Conservation (phyloP, 148 eudicot species). For the Spergularia bocconei region DNA sequence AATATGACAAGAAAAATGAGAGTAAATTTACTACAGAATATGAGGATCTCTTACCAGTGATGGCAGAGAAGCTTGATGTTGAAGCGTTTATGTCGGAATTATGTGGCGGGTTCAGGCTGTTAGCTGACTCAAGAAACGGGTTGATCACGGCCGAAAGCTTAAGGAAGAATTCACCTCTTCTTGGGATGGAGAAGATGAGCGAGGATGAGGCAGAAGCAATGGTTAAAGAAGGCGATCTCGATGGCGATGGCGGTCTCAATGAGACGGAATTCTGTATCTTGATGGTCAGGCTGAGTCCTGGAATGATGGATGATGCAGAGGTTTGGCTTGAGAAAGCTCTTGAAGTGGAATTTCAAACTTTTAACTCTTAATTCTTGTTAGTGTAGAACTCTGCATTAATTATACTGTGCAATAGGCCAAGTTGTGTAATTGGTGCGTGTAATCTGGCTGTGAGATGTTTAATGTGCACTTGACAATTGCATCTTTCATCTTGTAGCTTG, state of each 20-base stretch:
- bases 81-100: constrained; percentile 33
- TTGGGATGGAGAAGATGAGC: constrained; percentile 33
- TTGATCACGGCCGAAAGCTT: constrained; percentile 34
- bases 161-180: constrained; percentile 31
- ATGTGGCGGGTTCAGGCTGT: constrained; percentile 30
- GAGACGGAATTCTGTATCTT: constrained; percentile 35
- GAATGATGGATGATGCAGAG: constrained; percentile 31
- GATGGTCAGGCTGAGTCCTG: constrained; percentile 42
- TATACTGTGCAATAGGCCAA: background rate
- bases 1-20: background rate
- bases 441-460: background rate
- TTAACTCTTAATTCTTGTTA: background rate
- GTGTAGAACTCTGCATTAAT: background rate
- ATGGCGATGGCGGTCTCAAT: constrained; percentile 31
- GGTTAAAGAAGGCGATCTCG: constrained; percentile 34
- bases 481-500: background rate
- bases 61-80: constrained; percentile 33
- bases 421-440: background rate
- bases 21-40: constrained; percentile 4
- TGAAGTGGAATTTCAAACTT: constrained; percentile 14
- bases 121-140: constrained; percentile 26
- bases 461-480: background rate
- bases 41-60: constrained; percentile 29
- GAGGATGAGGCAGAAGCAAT: constrained; percentile 27
- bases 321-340: constrained; percentile 30